phyloP scores from a whole-genome alignment of 805 yeast genomes.

The Ogataea philodendri region DNA sequence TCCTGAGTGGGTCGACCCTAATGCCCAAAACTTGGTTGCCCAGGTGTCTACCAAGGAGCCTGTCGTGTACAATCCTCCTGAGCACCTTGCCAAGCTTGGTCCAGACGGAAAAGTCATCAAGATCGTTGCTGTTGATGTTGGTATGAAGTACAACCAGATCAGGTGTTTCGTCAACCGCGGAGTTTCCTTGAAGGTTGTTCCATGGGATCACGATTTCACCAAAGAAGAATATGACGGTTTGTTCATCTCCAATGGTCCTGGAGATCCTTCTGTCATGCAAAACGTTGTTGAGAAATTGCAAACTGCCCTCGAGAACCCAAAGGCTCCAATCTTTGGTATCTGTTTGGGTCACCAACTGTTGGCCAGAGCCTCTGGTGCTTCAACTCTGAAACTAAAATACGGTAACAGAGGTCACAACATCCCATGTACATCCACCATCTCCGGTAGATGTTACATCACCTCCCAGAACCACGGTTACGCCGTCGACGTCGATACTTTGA shows the following conservation, averaged over 20 bases:
- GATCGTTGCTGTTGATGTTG: slow-evolving; percentile 91
- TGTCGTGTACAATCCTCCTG: slow-evolving; percentile 68
- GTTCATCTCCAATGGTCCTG: slow-evolving; percentile 97
- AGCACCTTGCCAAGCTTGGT: slow-evolving; percentile 49
- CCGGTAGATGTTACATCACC: slow-evolving; percentile 97
- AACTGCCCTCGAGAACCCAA: slow-evolving; percentile 56
- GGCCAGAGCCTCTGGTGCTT: slow-evolving; percentile 94
- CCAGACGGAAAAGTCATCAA: slow-evolving; percentile 75
- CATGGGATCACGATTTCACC: slow-evolving; percentile 88
- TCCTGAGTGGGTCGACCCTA: slow-evolving; percentile 94
- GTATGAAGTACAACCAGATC: slow-evolving; percentile 97
- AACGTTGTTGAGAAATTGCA: slow-evolving; percentile 61
- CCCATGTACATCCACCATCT: slow-evolving; percentile 77
- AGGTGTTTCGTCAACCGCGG: slow-evolving; percentile 96
- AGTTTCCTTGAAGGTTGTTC: slow-evolving; percentile 92
- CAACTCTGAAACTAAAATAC: slow-evolving; percentile 86
- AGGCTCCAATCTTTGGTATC: slow-evolving; percentile 94
- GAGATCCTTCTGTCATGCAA: slow-evolving; percentile 90
- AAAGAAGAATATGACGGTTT: slow-evolving; percentile 88
- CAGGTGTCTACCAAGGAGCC: slow-evolving; percentile 81
- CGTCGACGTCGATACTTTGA: slow-evolving; percentile 76
- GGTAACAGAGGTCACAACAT: slow-evolving; percentile 99
- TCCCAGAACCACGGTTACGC: slow-evolving; percentile 99
- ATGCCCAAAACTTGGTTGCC: slow-evolving; percentile 86
- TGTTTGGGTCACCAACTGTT: slow-evolving; percentile 97